Evolutionary conservation across 257 asterid genomes (phyloP), one percentile per base, ranked within the genome.

Genomic region (Ehretia macrophylla): DNA sequence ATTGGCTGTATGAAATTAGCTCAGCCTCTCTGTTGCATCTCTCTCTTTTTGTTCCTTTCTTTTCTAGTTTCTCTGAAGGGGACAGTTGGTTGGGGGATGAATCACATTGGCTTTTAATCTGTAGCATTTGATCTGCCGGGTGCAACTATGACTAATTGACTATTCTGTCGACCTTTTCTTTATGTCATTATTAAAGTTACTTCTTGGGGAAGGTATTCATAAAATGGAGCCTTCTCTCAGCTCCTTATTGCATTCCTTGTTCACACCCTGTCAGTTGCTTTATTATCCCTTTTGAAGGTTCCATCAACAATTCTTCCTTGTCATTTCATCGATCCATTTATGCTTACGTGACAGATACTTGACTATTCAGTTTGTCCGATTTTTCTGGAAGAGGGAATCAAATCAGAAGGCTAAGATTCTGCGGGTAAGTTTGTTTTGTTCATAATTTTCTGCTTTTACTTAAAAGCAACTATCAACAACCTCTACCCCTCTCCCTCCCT

Each of bases 361-460:
- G 88, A 90, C 99, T 5, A 20, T 93, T 69, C 99, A 93, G 65
- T 93, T 89, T 71, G 97, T 93, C 51, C 88, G 99, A 0, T 93
- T 93, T 78, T 93, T 93, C 85, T 93, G 99, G 99, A 93, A 90
- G 75, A 82, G 99, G 79, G 97, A 90, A 85, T 72, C 99, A 72
- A 93, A 90, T 76, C 99, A 90, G 77, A 93, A 93, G 79, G 99
- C 99, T 23, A 93, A 93, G 77, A 93, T 93, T 77, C 74, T 93
- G 68, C 85, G 97, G 94, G 99, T 93, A 87, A 68, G 58, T 49
- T 62, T 68, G 46, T 11, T 62, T 52, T 58, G 0, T n/a, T 64
- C 62, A 51, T 70, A 53, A 57, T 67, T 39, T 21, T 27, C 23
- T 58, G 10, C 22, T 8, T 17, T n/a, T 64, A 12, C 14, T 3